Evolutionary conservation across 1,284 basidiomycete species (phyloP).

Genomic region (Papiliotrema fonsecae): DNA sequence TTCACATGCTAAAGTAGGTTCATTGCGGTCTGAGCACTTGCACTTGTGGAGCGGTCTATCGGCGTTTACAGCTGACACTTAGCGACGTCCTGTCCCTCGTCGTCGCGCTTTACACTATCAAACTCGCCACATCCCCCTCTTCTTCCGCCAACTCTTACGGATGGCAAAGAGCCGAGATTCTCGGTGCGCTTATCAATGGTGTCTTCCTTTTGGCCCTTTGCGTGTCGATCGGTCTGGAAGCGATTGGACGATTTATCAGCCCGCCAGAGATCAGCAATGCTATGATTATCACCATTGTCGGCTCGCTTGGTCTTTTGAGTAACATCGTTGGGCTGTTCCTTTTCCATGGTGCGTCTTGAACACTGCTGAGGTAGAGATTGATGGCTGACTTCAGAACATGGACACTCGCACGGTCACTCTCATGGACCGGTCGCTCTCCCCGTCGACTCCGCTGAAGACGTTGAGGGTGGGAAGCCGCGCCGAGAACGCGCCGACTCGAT

Average conservation of each 20-base stretch:
- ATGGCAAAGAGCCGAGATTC: conserved; percentile 98
- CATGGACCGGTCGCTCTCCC: conserved; percentile 28
- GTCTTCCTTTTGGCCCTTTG: conserved; percentile 94
- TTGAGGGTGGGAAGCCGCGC: conserved; percentile 11
- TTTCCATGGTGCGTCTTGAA: conserved; percentile 71
- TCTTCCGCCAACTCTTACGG: conserved; percentile 44
- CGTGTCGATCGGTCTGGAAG: conserved; percentile 92
- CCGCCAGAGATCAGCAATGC: conserved; percentile 85
- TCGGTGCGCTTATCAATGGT: conserved; percentile 91
- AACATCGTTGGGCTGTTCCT: conserved; percentile 92
- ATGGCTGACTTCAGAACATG: conserved; percentile 57
- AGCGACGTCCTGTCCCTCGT: conserved; percentile 92
- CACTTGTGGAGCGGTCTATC: background rate
- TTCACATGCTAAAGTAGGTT: conserved; percentile 97
- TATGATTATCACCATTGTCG: conserved; percentile 82
- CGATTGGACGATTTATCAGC: conserved; percentile 81
- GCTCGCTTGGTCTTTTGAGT: conserved; percentile 79
- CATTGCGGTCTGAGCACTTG: conserved; percentile 3
- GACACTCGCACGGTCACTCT: conserved; percentile 55
- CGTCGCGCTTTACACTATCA: conserved; percentile 95
- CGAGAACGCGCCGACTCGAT: conserved; percentile 42
- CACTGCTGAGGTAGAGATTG: background rate
- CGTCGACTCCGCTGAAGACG: conserved; percentile 15
- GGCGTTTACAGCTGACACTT: conserved; percentile 5
- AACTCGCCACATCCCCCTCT: conserved; percentile 54